These are phyloP conservation scores for Rhizophlyctis rosea DNA, from an alignment of 192 early-diverging fungal species.

Conservation along the genomic window DNA sequence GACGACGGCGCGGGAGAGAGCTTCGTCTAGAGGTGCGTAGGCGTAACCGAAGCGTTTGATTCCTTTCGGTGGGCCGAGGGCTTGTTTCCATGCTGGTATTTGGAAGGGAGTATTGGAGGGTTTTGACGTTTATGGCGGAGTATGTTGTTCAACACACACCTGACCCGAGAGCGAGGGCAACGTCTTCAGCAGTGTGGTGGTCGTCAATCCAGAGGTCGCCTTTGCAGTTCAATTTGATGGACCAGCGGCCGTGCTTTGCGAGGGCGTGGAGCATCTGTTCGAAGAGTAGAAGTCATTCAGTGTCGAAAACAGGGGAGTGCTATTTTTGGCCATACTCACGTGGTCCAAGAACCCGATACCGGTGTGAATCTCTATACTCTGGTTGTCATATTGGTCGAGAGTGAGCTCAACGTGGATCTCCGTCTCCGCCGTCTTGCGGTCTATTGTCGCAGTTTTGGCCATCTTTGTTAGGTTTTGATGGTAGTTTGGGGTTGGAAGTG, in stretches of 20 bases:
- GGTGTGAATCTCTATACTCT: constrained; percentile 77
- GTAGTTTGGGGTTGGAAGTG: too few species aligned
- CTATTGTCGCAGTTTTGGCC: constrained; percentile 36
- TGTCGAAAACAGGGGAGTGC: background rate
- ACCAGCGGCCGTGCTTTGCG: constrained; percentile 95
- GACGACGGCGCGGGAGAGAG: constrained; percentile 88
- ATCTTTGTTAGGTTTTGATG: too few species aligned
- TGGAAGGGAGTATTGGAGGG: too few species aligned
- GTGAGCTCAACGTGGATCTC: constrained; percentile 72
- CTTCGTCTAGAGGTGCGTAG: constrained; percentile 96
- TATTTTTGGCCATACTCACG: constrained; percentile 45
- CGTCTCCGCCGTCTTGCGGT: constrained; percentile 93
- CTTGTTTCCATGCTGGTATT: constrained; percentile 91
- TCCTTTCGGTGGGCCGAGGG: constrained; percentile 85
- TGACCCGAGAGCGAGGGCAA: constrained; percentile 89
- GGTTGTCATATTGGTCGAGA: constrained; percentile 53
- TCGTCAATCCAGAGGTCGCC: constrained; percentile 98
- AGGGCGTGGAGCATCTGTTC: constrained; percentile 92
- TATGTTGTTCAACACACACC: too few species aligned
- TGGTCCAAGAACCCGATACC: constrained; percentile 99
- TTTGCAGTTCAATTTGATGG: constrained; percentile 74
- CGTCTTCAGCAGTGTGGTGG: constrained; percentile 97
- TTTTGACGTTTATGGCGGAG: too few species aligned
- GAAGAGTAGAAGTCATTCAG: background rate
- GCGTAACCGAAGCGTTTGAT: constrained; percentile 93